A percentile compares a stretch with the other conserved stretches of the same genome.
These are phyloP conservation scores for Aspergillus felis DNA, from an alignment of 2,329 filamentous ascomycete species.

Conservation along the genomic window DNA sequence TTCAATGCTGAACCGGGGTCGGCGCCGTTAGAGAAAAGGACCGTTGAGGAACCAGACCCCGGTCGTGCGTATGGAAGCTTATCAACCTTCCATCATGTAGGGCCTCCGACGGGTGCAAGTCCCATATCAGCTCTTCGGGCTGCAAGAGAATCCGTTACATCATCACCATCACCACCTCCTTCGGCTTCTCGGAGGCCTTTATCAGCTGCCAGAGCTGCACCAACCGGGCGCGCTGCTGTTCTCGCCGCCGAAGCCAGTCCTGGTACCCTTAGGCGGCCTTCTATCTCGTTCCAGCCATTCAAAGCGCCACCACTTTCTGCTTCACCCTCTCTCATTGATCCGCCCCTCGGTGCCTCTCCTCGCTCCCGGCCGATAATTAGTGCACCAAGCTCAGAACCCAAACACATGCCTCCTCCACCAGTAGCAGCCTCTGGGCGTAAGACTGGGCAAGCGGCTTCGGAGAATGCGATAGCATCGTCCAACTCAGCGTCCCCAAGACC, in stretches of 20 bases:
- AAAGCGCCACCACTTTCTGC: slow-evolving; percentile 93
- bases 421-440: slow-evolving; percentile 36
- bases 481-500: slow-evolving; percentile 75
- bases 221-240: slow-evolving; percentile 28
- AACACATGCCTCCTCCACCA: slow-evolving; percentile 36
- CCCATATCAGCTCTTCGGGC: slow-evolving; percentile 79
- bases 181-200: slow-evolving; percentile 50
- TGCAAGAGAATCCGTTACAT: slow-evolving; percentile 52
- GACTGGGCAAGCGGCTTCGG: slow-evolving; percentile 53
- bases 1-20: slow-evolving; percentile 62
- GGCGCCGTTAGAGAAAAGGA: slow-evolving; percentile 60
- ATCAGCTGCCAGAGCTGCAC: slow-evolving; percentile 32
- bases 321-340: slow-evolving; percentile 62
- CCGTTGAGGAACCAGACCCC: slow-evolving; percentile 53
- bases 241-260: slow-evolving; percentile 48
- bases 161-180: slow-evolving; percentile 48
- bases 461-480: slow-evolving; percentile 61
- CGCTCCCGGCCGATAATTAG: slow-evolving; percentile 44
- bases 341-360: slow-evolving; percentile 50
- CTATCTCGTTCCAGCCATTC: slow-evolving; percentile 90
- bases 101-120: slow-evolving; percentile 71
- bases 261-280: slow-evolving; percentile 64
- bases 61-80: slow-evolving; percentile 84
- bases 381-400: slow-evolving; percentile 38
- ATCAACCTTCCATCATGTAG: slow-evolving; percentile 80